phyloP scores from a whole-genome alignment of 2,329 filamentous ascomycete species.

The Aureobasidium melanogenum region DNA sequence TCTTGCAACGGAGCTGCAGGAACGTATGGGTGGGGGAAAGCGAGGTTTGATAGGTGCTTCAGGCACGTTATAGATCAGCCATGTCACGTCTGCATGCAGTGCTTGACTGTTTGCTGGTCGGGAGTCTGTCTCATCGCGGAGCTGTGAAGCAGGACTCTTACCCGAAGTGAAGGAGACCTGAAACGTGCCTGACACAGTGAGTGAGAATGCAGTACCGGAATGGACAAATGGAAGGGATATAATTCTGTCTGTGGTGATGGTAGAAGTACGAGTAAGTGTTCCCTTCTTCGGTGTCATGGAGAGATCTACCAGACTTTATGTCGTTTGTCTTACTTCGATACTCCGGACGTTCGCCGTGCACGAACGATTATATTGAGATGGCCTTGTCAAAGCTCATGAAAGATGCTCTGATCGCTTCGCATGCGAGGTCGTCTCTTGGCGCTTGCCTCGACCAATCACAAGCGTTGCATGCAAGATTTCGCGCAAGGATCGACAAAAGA shows the following conservation, averaged over 20 bases:
- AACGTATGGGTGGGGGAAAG: background rate
- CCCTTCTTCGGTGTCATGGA: background rate
- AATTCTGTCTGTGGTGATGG: background rate
- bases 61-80: background rate
- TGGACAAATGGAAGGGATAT: background rate
- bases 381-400: background rate
- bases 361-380: slow-evolving; percentile 3
- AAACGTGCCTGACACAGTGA: background rate
- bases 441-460: background rate
- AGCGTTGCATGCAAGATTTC: background rate
- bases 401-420: background rate
- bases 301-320: background rate
- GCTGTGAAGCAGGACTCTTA: background rate
- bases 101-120: slow-evolving; percentile 1
- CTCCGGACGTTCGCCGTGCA: slow-evolving; percentile 4
- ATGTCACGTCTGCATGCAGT: background rate
- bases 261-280: background rate
- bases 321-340: slow-evolving; percentile 6
- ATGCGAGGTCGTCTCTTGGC: slow-evolving; percentile 1
- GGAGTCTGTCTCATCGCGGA: background rate
- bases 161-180: background rate
- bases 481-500: slow-evolving; percentile 4
- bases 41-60: slow-evolving; percentile 2
- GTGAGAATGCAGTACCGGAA: background rate
- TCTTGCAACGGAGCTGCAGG: slow-evolving; percentile 1